Evolutionary conservation across 768 basidiomycete genomes (phyloP), one percentile per base, ranked within the genome.

Genomic region (Collybiopsis luxurians): DNA sequence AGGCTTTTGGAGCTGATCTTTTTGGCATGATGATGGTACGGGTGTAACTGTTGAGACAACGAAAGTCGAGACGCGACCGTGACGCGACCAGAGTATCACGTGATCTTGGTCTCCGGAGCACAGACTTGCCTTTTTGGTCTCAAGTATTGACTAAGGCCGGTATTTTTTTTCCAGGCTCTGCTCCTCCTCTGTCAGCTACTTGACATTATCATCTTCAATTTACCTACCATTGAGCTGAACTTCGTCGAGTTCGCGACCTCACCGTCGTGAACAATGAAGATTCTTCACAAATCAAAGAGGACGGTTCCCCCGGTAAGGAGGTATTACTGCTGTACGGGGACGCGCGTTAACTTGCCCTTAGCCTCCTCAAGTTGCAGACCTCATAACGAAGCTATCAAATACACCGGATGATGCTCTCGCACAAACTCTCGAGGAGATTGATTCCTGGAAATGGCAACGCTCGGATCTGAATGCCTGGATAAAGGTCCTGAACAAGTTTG

Each of bases 391-490:
- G 61, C 78, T 97, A 28, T 67, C 82, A 44, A 77, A 78, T 58
- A 86, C 89, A 3, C 73, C 84, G 2, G 86, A 85, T 57, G 83
- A 91, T 39, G 85, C 93, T 61, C 77, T 98, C 27, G 75, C 86
- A 2, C 72, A 82, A 49, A 77, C 87, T 56, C 79, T 98, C 56
- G 71, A 79, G 30, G 71, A 80, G 59, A 86, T 95, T 65, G 83
- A 89, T 63, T 70, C 78, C 3, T 99, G 97, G 97, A 87, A 82
- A 69, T 98, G 92, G 89, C 92, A 95, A 34, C 84, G 97, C 60
- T 95, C 95, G 55, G 97, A 99, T 78, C 81, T 99, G 59, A 94
- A 97, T 73, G 86, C 90, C 56, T 99, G 97, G 97, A 86, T 93
- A 70, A 87, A 88, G 67, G 92, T 95, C 57, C 84, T 99, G 47